Evolutionary conservation across 1,284 basidiomycete genomes (phyloP), one percentile per base, ranked within the genome.

Genomic region (Mycena sp.): DNA sequence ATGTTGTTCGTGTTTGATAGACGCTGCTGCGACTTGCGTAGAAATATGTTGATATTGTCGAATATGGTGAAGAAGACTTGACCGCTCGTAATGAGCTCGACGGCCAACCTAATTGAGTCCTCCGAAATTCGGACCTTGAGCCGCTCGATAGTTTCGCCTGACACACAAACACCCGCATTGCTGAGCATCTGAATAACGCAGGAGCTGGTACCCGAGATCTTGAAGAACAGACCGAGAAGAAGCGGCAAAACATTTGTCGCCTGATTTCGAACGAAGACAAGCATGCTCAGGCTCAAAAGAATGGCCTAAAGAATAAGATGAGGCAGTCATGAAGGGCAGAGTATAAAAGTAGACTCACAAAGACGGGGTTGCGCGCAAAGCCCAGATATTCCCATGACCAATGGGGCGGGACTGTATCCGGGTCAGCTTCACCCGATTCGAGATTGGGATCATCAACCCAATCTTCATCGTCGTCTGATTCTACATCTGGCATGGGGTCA

Each of bases 151-250:
- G 71, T 73, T 7, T 28, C 32, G 2, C 44, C 41, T 3, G 73
- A 74, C 0, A 74, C 69, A 50, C 53, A 70, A 12, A 72, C 44
- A 1, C 74, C 73, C 12, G 65, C 55, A 37, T 73, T 70, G 59
- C 68, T 72, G 19, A 76, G 61, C 58, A 69, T 69, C 10, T 64
- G 55, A 17, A 76, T 64, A 11, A 73, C 69, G 6, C 71, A 70
- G 64, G n/a, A n/a, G n/a, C n/a, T n/a, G n/a, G n/a, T n/a, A n/a
- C n/a, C n/a, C n/a, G n/a, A n/a, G n/a, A n/a, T n/a, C n/a, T n/a
- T n/a, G n/a, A n/a, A n/a, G n/a, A n/a, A n/a, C n/a, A n/a, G n/a
- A n/a, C n/a, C n/a, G n/a, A n/a, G n/a, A n/a, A n/a, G n/a, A n/a
- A n/a, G n/a, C n/a, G n/a, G n/a, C n/a, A n/a, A n/a, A n/a, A n/a